phyloP scores from a whole-genome alignment of 164 flowering plant species.

The Berberis vulgaris region DNA sequence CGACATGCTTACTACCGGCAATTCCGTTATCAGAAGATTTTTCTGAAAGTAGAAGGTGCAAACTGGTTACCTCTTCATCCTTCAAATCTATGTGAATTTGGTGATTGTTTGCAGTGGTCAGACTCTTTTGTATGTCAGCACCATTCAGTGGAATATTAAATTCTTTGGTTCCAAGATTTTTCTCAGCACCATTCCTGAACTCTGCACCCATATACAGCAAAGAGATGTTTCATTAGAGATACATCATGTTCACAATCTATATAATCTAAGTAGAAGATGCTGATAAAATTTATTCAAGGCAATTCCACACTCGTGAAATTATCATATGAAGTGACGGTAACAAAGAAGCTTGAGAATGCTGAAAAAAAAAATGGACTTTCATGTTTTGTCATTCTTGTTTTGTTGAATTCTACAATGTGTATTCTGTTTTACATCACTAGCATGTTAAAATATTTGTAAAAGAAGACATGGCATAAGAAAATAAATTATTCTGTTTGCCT shows the following conservation, averaged over 20 bases:
- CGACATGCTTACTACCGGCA: conserved; percentile 5
- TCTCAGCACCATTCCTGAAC: conserved; percentile 14
- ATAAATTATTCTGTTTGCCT: no score
- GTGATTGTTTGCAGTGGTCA: conserved; percentile 2
- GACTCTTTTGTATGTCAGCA: conserved; percentile 10
- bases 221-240: conserved; percentile 4
- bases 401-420: no score
- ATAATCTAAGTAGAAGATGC: neutral
- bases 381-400: no score
- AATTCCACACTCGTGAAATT: neutral
- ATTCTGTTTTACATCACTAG: no score
- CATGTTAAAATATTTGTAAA: no score
- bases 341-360: no score
- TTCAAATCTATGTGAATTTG: conserved; percentile 10
- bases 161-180: conserved; percentile 11
- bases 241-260: neutral
- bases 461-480: no score
- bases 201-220: conserved; percentile 19
- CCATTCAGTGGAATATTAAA: conserved; percentile 5
- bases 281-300: neutral
- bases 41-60: conserved; percentile 11
- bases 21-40: conserved; percentile 7
- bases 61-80: conserved; percentile 10
- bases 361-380: no score
- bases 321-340: neutral